Evolutionary conservation across 2,329 filamentous ascomycete genomes (phyloP), one percentile per base, ranked within the genome.

Genomic region (Fusarium sulawesiense): DNA sequence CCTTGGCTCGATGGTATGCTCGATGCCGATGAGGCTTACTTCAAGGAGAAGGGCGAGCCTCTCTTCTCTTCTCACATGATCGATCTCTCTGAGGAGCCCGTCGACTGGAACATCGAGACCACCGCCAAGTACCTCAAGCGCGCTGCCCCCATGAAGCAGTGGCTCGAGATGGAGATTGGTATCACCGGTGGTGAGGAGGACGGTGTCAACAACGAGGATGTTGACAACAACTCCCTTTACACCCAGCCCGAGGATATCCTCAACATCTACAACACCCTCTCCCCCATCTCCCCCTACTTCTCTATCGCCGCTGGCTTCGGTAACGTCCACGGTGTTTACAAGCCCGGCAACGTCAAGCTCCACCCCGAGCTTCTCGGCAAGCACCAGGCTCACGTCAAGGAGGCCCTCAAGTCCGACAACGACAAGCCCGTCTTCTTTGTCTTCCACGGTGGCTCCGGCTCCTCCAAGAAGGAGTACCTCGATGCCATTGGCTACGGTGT

Each of bases 21-120:
- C 76, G 94, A 96, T 71, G 95, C 91, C 76, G 96, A 98, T 79
- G 96, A 98, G 89, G 87, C 86, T 66, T 95, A 94, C 87, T 98
- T 97, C 92, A 97, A 98, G 91, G 82, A 89, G 80, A 89, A 95
- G 81, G 92, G 92, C 84, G 92, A 94, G 83, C 95, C 96, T 73
- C 91, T 98, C 69, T 98, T 97, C 90, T 94, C 91, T 80, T 93
- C 89, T 76, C 96, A 99, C 91, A 99, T 99, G 96, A 97, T 98
- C 79, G 96, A 99, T 83, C 85, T 98, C 77, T 96, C 92, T 27
- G 96, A 98, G 86, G 95, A 98, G 87, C 80, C 89, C 42, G 92
- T 97, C 73, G 89, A 96, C 67, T 93, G 88, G 84, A 98, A 99
- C 89, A 92, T 99, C 78, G 81, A 91, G 80, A 98, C 93, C 80